Evolutionary conservation across 495 filamentous ascomycete genomes (phyloP), one percentile per base, ranked within the genome.

Genomic region (Aspergillus ostianus): DNA sequence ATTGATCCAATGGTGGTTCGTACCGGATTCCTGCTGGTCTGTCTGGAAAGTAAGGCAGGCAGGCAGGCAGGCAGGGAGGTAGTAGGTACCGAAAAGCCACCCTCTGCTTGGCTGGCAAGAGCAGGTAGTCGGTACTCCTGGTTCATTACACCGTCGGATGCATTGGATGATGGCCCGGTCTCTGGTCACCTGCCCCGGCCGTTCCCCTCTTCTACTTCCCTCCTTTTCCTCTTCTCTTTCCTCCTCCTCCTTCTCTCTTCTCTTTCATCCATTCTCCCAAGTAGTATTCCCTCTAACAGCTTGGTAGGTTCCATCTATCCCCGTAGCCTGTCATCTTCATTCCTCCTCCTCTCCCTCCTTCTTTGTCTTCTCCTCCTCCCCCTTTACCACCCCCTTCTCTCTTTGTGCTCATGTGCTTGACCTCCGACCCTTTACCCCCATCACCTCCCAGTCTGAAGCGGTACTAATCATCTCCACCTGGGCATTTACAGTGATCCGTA

Each of bases 141-240:
- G 47, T 50, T 36, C 47, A 51, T 51, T 17, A 19, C 56, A 23
- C 46, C 21, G 3, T 15, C 27, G 54, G 21, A 50, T 51, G 55
- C n/a, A 57, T 36, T 57, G 30, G 30, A 32, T 32, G 30, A 32
- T 57, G 26, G 59, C 49, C 26, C 58, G 66, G 64, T 53, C 60
- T 51, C 52, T 66, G 64, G 67, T 75, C 76, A 74, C 73, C 69
- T 73, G 69, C 72, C 23, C 53, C 62, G 69, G 69, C 6, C 53
- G 60, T 56, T 41, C 36, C 60, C 60, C 55, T 56, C 61, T 58
- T 67, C 66, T 61, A 56, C 59, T 63, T 57, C 64, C 58, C 65
- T 63, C 64, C 46, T 53, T 62, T 54, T 60, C 64, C 55, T 58
- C 58, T n/a, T 51, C 41, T 51, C 47, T 47, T 55, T 65, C 51